phyloP scores from a whole-genome alignment of 2,329 filamentous ascomycete genomes.

The Trichoderma simmonsii region DNA sequence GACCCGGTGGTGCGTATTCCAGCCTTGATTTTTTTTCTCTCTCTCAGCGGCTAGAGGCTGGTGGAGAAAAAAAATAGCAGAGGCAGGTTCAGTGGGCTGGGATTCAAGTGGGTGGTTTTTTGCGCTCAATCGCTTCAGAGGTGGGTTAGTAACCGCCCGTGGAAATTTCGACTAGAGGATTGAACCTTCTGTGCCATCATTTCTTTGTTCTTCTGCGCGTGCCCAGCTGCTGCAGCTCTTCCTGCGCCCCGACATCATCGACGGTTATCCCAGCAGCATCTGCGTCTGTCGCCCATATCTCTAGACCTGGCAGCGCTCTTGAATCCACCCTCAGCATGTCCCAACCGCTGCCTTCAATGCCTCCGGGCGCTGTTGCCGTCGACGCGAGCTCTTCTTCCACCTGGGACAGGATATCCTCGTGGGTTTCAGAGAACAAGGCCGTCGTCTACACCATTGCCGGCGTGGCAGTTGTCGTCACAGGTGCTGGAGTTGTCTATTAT shows the following conservation, averaged over 20 bases:
- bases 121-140: neutral
- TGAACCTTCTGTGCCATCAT: constrained; percentile 25
- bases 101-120: constrained; percentile 1
- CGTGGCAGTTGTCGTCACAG: constrained; percentile 85
- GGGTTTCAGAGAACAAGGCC: constrained; percentile 94
- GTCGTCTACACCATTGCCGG: constrained; percentile 95
- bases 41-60: constrained; percentile 11
- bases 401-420: constrained; percentile 86
- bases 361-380: constrained; percentile 47
- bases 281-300: constrained; percentile 28
- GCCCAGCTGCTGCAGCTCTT: constrained; percentile 33
- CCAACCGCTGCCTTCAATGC: constrained; percentile 48
- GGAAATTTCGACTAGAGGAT: constrained; percentile 29
- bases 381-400: constrained; percentile 66
- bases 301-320: constrained; percentile 24
- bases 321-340: constrained; percentile 36
- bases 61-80: constrained; percentile 6
- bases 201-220: constrained; percentile 26
- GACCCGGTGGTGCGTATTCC: neutral
- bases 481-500: constrained; percentile 92
- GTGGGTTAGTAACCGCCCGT: constrained; percentile 20
- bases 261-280: constrained; percentile 22
- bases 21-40: neutral
- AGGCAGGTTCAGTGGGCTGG: constrained; percentile 9
- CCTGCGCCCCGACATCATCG: constrained; percentile 35